These are phyloP conservation scores for Parietaria judaica DNA, from an alignment of 306 rosid genomes.

Conservation along the genomic window DNA sequence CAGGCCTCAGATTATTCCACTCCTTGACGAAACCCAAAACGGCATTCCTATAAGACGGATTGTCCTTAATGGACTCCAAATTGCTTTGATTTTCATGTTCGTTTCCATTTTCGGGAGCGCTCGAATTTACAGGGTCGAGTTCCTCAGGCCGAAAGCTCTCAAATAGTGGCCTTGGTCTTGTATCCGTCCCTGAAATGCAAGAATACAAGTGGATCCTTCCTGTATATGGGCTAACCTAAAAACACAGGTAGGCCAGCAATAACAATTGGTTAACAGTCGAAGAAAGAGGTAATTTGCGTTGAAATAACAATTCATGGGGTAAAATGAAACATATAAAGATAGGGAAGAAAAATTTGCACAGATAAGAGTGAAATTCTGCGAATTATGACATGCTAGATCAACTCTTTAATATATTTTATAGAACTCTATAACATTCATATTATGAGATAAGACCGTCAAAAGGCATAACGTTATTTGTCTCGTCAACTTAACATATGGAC, in stretches of 20 bases:
- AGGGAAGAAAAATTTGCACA: too few species aligned
- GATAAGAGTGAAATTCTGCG: too few species aligned
- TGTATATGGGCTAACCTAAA: constrained; percentile 84
- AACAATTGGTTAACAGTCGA: not conserved
- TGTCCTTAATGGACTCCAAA: constrained; percentile 30
- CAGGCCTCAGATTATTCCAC: constrained; percentile 76
- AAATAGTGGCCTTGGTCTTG: constrained; percentile 72
- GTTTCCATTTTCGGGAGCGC: constrained; percentile 33
- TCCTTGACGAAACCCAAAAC: constrained; percentile 53
- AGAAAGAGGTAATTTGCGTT: too few species aligned
- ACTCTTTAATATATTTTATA: too few species aligned
- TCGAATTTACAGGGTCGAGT: constrained; percentile 44
- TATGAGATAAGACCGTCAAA: not conserved
- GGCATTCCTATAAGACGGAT: constrained; percentile 37
- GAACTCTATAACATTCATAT: too few species aligned
- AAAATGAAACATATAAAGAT: too few species aligned
- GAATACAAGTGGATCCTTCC: constrained; percentile 89
- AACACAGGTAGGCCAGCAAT: constrained; percentile 1
- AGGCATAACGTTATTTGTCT: not conserved
- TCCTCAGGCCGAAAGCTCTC: constrained; percentile 81
- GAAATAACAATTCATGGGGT: too few species aligned
- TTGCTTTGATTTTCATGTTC: constrained; percentile 19
- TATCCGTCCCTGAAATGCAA: constrained; percentile 65
- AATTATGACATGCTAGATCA: too few species aligned
- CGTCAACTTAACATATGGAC: not conserved